Evolutionary conservation across 2,329 filamentous ascomycete genomes (phyloP), one percentile per base, ranked within the genome.

Genomic region (Fusarium oxysporum): DNA sequence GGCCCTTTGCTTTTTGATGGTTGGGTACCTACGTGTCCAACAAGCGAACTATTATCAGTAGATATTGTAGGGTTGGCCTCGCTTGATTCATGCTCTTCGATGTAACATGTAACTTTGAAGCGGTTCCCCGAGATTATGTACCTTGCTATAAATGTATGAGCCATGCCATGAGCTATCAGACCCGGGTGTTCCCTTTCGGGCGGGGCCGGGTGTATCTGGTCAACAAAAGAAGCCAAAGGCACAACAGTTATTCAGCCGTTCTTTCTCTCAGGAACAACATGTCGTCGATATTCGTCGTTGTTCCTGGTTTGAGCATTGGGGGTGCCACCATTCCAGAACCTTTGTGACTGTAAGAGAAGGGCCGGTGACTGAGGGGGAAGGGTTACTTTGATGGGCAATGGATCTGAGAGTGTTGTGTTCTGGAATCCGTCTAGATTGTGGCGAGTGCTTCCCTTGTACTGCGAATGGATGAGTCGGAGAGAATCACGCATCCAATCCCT

Each of bases 401-500:
- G 70, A 67, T 59, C 56, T 56, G 68, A 38, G 21, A 40, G 58
- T 73, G 62, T 65, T 71, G 67, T 59, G 65, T 72, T 73, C 70
- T 73, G 71, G 71, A 73, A 73, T 68, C 63, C 44, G 48, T 73
- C 70, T 63, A 71, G 59, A 72, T 56, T 72, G 71, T 74, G 71
- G 71, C 71, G 68, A 74, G 57, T 74, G 68, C 68, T 54, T 69
- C 60, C 71, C 51, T 37, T 69, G 35, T n/a, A 41, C 59, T 64
- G 58, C 61, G 62, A 76, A 72, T 74, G 43, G 62, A 57, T 50
- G 37, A 53, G 40, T 65, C 48, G 59, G 68, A 66, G 68, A 54
- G 61, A 57, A 76, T 71, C 64, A 69, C 65, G 57, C 68, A 62
- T 65, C 50, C n/a, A 54, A 54, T 40, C 23, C 55, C 32, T 50